phyloP scores from a whole-genome alignment of 2,329 filamentous ascomycete species.

The Penicillium brevicompactum region DNA sequence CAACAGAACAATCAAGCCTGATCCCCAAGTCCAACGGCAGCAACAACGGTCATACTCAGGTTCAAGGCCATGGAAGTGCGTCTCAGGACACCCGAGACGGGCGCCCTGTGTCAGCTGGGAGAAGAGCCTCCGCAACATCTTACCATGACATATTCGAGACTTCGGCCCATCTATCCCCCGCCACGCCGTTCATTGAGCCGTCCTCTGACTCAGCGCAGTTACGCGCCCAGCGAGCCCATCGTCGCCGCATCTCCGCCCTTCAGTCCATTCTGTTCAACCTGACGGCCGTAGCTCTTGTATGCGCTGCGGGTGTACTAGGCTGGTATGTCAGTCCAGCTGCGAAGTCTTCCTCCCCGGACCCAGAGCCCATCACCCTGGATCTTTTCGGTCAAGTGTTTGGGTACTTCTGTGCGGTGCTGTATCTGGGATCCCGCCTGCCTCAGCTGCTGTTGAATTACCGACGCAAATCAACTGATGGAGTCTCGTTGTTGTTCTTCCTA shows the following conservation, averaged over 20 bases:
- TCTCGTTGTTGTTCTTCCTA: conserved; percentile 92
- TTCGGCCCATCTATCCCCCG: conserved; percentile 73
- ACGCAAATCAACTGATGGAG: conserved; percentile 88
- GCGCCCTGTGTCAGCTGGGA: conserved; percentile 13
- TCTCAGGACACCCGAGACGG: conserved; percentile 7
- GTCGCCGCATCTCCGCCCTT: conserved; percentile 41
- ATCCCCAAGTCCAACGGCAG: conserved; percentile 26
- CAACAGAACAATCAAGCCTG: conserved; percentile 35
- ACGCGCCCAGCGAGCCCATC: conserved; percentile 16
- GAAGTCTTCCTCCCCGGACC: conserved; percentile 18
- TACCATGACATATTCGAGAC: conserved; percentile 52
- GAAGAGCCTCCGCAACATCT: conserved; percentile 34
- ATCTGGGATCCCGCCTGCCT: conserved; percentile 85
- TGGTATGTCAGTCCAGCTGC: conserved; percentile 72
- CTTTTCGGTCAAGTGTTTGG: conserved; percentile 86
- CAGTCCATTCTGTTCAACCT: conserved; percentile 69
- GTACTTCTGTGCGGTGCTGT: conserved; percentile 85
- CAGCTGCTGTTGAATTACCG: conserved; percentile 91
- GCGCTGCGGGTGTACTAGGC: conserved; percentile 77
- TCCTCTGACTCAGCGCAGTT: conserved; percentile 29
- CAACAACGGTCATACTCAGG: conserved; percentile 18
- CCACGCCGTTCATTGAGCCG: conserved; percentile 72
- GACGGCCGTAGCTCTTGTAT: conserved; percentile 76
- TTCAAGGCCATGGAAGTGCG: conserved; percentile 1
- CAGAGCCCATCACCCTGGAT: conserved; percentile 64